Percentiles rank a stretch among this genome's conserved stretches.
Conservation (phyloP, 2,329 filamentous ascomycete genomes). For the Mycosphaerelloides madeirae region DNA sequence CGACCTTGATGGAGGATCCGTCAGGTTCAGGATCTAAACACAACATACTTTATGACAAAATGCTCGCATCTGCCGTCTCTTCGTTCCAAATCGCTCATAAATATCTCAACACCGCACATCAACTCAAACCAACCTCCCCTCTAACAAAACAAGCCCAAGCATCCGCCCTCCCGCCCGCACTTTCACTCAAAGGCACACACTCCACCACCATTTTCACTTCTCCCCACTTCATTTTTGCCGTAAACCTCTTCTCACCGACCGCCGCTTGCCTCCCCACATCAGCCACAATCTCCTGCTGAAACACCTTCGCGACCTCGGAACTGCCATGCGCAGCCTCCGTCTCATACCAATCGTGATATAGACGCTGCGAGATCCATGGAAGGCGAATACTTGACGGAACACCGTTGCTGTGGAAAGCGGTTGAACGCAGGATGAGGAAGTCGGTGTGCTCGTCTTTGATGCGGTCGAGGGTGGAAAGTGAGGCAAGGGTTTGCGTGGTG, state of each 20-base stretch:
- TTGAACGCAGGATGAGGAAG: constrained; percentile 24
- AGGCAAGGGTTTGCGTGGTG: constrained; percentile 19
- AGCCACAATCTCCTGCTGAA: constrained; percentile 15
- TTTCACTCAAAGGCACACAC: constrained; percentile 6
- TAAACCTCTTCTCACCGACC: constrained; percentile 1
- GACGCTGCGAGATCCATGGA: constrained; percentile 20
- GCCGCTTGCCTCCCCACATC: constrained; percentile 14
- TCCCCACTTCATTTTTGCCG: constrained; percentile 1
- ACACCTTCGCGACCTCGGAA: constrained; percentile 9
- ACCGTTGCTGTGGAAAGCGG: constrained; percentile 18
- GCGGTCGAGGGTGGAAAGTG: constrained; percentile 23
- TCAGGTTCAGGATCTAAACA: too few relatives aligned
- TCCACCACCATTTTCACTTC: constrained; percentile 4
- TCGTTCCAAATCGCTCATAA: background rate
- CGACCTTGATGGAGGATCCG: too few relatives aligned
- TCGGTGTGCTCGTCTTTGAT: constrained; percentile 23
- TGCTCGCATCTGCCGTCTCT: too few relatives aligned
- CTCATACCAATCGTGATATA: constrained; percentile 23
- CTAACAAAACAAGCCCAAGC: constrained; percentile 11
- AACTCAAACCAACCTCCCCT: background rate
- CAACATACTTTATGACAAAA: too few relatives aligned
- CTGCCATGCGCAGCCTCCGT: constrained; percentile 5
- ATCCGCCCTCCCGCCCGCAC: constrained; percentile 1
- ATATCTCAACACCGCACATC: background rate
- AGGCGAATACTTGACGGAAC: constrained; percentile 17